Evolutionary conservation across 371 early-diverging fungal genomes (phyloP).

Genomic region (Lichtheimia corymbifera): DNA sequence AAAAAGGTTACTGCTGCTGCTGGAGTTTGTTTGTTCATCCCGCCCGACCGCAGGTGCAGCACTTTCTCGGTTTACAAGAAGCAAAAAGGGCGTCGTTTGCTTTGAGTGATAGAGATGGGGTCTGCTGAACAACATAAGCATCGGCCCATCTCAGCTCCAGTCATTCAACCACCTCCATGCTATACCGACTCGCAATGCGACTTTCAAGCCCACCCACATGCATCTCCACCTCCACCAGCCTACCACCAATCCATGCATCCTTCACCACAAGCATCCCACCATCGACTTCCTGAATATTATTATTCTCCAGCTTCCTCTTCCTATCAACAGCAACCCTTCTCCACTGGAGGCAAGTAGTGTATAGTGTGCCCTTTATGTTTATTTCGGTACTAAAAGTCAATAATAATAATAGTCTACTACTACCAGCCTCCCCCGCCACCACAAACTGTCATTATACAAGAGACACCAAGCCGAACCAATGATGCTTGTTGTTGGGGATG

Average conservation of each 20-base stretch:
- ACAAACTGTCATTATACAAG: slow-evolving; percentile 39
- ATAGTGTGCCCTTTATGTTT: background rate
- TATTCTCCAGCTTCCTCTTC: slow-evolving; percentile 7
- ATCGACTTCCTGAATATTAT: background rate
- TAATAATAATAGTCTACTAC: slow-evolving; percentile 6
- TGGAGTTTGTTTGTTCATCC: too few relatives aligned
- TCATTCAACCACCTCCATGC: slow-evolving; percentile 13
- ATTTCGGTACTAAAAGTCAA: too few relatives aligned
- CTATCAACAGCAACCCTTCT: slow-evolving; percentile 7
- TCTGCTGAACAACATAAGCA: slow-evolving; percentile 1
- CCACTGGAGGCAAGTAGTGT: slow-evolving; percentile 11
- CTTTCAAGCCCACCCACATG: slow-evolving; percentile 1
- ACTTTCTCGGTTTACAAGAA: too few relatives aligned
- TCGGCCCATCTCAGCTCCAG: slow-evolving; percentile 13
- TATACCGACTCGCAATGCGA: background rate
- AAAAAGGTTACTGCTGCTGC: too few relatives aligned
- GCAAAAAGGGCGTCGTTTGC: too few relatives aligned
- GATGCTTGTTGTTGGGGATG: slow-evolving; percentile 54
- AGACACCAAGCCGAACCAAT: slow-evolving; percentile 37
- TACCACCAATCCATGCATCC: slow-evolving; percentile 8
- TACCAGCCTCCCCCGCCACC: slow-evolving; percentile 44
- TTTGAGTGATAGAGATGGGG: too few relatives aligned
- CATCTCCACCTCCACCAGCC: slow-evolving; percentile 26
- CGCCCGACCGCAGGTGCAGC: too few relatives aligned
- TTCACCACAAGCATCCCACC: slow-evolving; percentile 8